These are phyloP conservation scores for Glaciozyma martinii DNA, from an alignment of 768 basidiomycete species.

Conservation along the genomic window DNA sequence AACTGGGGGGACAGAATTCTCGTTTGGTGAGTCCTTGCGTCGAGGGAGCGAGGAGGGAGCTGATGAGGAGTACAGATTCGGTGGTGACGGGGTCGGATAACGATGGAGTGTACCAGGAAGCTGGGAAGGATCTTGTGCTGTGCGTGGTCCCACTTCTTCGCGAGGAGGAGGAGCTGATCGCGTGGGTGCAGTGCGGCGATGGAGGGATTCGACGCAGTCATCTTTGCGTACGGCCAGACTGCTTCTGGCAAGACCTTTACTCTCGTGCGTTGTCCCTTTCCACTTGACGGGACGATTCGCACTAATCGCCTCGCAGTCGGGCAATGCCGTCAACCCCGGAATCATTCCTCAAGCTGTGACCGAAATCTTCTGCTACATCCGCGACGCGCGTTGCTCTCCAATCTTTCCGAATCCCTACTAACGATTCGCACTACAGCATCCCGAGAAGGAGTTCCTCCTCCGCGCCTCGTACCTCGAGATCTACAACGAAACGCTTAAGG, in stretches of 20 bases:
- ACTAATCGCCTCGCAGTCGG: conserved; percentile 37
- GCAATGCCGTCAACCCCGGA: conserved; percentile 62
- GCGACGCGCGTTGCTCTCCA: conserved; percentile 38
- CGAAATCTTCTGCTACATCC: conserved; percentile 82
- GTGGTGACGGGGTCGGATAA: conserved; percentile 34
- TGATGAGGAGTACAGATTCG: conserved; percentile 21
- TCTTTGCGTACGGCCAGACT: conserved; percentile 82
- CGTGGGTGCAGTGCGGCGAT: conserved; percentile 50
- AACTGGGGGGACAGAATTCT: conserved; percentile 13
- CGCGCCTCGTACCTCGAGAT: conserved; percentile 70
- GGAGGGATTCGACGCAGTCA: conserved; percentile 93
- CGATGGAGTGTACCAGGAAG: conserved; percentile 29
- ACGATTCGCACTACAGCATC: conserved; percentile 43
- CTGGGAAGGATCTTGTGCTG: conserved; percentile 31
- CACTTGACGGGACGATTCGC: no score
- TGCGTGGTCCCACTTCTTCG: neutral
- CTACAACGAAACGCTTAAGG: conserved; percentile 60
- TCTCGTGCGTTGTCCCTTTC: conserved; percentile 9
- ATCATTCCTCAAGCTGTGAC: conserved; percentile 90
- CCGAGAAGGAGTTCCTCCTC: conserved; percentile 82
- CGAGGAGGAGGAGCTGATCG: neutral
- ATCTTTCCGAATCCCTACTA: neutral
- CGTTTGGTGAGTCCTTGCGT: conserved; percentile 20
- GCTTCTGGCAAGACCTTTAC: conserved; percentile 69
- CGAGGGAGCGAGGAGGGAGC: neutral